Base-by-base conservation (phyloP, 495 filamentous ascomycete genomes). In the Aspergillus ostianus region DNA sequence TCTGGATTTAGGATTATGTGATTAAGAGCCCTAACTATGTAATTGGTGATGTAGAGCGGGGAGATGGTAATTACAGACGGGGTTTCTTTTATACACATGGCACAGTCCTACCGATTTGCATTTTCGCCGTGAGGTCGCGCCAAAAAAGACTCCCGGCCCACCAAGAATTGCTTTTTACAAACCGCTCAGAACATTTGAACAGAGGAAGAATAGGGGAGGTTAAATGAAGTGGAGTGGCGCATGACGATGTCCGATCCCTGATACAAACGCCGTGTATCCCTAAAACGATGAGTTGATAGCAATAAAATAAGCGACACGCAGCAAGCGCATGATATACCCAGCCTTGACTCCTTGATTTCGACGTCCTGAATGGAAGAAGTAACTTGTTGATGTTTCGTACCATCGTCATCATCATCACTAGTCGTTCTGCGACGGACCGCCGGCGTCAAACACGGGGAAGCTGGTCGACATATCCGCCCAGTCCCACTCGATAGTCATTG, bases 401-500 rank as follows among this genome's bases (percentile, higher is more conserved):
- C 4, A 26, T 26, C 23, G 51, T 59, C 55, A 44, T 63, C 59
- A 55, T 58, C 47, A 50, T 63, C 58, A 71, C 55, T 48, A 55
- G 61, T 62, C 73, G 56, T 70, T 70, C 20, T 61, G 62, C 48
- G 67, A 66, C 29, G 60, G 65, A 5, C 65, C 68, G 46, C 61
- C 58, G 10, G 64, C 56, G 55, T 74, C 77, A 50, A 80, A 78
- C 6, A 71, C 63, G 18, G 76, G 75, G 44, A 78, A 74, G 49
- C 85, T 89, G 12, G 67, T 70, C 23, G 76, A 74, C 83, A 94
- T 88, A 69, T 97, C 92, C 0, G 91, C 92, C 94, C 95, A 98
- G 68, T 98, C 91, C 95, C 95, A 98, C 68, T 98, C 95, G 20
- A 98, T 83, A 15, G 90, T 94, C 87, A 96, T 95, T 10, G 92